phyloP scores from a whole-genome alignment of 1,284 basidiomycete species.

The Limonomyces culmigenus region DNA sequence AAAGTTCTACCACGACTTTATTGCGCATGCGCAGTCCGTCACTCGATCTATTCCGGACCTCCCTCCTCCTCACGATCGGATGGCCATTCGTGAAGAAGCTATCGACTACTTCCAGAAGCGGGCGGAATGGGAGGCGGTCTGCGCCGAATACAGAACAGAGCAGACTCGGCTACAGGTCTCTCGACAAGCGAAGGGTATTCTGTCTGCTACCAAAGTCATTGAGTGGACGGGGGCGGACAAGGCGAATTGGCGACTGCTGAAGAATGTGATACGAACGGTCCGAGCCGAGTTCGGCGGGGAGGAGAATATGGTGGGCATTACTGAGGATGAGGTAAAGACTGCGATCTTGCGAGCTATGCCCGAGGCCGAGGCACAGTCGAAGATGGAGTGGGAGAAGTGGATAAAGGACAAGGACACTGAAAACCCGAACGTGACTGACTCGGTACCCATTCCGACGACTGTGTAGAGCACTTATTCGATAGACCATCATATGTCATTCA shows the following conservation, averaged over 20 bases:
- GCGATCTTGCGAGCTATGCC: neutral
- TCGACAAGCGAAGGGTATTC: neutral
- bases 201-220: slow-evolving; percentile 24
- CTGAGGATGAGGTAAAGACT: neutral
- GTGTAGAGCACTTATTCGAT: too few species aligned
- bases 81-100: slow-evolving; percentile 22
- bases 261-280: slow-evolving; percentile 29
- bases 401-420: too few species aligned
- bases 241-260: slow-evolving; percentile 20
- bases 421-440: too few species aligned
- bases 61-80: neutral
- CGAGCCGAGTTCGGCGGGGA: slow-evolving; percentile 22
- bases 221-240: slow-evolving; percentile 34
- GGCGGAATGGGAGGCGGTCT: slow-evolving; percentile 25
- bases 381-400: too few species aligned
- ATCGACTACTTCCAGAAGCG: slow-evolving; percentile 36
- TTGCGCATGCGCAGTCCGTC: slow-evolving; percentile 24
- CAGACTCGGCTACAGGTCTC: slow-evolving; percentile 26
- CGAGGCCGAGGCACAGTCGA: neutral
- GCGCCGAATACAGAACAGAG: slow-evolving; percentile 15
- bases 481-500: too few species aligned
- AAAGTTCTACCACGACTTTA: slow-evolving; percentile 41
- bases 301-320: neutral
- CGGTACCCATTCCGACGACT: too few species aligned
- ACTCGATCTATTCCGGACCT: slow-evolving; percentile 5